Conservation (phyloP, 805 yeast genomes). For the Schwanniomyces sp. region DNA sequence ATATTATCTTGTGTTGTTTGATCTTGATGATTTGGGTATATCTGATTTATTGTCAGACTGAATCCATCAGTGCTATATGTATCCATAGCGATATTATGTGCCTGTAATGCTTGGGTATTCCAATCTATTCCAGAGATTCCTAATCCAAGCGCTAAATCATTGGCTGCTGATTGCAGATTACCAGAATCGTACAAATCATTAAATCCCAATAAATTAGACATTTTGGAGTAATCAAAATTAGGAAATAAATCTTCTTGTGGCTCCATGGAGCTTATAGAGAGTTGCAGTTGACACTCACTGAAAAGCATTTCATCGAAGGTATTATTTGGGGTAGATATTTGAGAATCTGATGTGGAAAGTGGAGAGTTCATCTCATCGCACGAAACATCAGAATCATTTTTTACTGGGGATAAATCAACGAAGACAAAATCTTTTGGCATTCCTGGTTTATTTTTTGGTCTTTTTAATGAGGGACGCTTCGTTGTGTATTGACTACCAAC, state of each 20-base stretch:
- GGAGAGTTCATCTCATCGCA: constrained; percentile 3
- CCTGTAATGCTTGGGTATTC: constrained; percentile 1
- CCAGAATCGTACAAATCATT: constrained; percentile 2
- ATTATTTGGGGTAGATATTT: constrained; percentile 14
- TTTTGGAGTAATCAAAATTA: not conserved
- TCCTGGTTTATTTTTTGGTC: constrained; percentile 46
- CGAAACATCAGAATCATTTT: constrained; percentile 20
- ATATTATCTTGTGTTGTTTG: constrained; percentile 16
- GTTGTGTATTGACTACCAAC: constrained; percentile 33
- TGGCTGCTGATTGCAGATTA: constrained; percentile 13
- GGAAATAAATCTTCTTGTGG: constrained; percentile 16
- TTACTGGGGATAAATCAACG: constrained; percentile 45
- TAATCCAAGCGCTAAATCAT: constrained; percentile 21
- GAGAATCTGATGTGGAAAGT: constrained; percentile 1
- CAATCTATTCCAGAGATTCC: constrained; percentile 28
- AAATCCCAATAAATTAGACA: not conserved
- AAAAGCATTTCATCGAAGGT: constrained; percentile 11
- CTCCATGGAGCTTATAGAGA: constrained; percentile 14
- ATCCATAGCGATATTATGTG: not conserved
- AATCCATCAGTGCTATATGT: constrained; percentile 6
- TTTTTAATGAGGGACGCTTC: constrained; percentile 40
- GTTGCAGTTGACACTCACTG: constrained; percentile 14
- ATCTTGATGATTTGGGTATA: constrained; percentile 20
- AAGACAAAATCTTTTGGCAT: constrained; percentile 46
- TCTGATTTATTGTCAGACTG: constrained; percentile 16